Conservation (phyloP, 1,284 basidiomycete species). For the Tilletia caries region DNA sequence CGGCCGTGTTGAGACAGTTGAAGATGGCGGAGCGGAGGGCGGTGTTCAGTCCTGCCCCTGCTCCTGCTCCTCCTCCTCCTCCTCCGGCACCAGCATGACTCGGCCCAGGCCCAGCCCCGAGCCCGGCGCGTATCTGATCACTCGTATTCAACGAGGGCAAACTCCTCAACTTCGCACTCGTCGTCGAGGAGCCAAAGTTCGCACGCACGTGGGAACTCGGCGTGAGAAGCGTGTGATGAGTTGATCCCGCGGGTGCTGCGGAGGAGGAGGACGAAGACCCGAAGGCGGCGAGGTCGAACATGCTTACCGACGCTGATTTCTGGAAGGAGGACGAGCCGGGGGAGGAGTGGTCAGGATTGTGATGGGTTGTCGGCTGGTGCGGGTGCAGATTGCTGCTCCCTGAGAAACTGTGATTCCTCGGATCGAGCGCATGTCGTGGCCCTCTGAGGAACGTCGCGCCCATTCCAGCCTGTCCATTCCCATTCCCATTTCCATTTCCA, state of each 20-base stretch:
- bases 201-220: background rate
- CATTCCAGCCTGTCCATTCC: background rate
- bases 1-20: conserved; percentile 20
- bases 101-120: no score
- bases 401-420: background rate
- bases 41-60: background rate
- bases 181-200: background rate
- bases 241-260: background rate
- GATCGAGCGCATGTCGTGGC: background rate
- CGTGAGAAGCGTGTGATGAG: no score
- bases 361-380: no score
- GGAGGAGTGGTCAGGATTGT: no score
- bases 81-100: background rate
- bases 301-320: conserved; percentile 1
- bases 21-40: conserved; percentile 7
- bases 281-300: conserved; percentile 9
- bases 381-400: no score
- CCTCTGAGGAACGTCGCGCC: background rate
- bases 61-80: background rate
- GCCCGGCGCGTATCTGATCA: conserved; percentile 4
- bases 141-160: conserved; percentile 11
- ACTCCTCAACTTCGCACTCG: conserved; percentile 4
- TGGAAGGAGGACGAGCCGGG: no score
- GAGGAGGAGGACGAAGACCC: background rate
- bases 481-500: background rate